A percentile compares a stretch with the other conserved stretches of the same genome.
Evolutionary conservation across 2,329 filamentous ascomycete genomes (phyloP).

Genomic region (Neopestalotiopsis rosae): DNA sequence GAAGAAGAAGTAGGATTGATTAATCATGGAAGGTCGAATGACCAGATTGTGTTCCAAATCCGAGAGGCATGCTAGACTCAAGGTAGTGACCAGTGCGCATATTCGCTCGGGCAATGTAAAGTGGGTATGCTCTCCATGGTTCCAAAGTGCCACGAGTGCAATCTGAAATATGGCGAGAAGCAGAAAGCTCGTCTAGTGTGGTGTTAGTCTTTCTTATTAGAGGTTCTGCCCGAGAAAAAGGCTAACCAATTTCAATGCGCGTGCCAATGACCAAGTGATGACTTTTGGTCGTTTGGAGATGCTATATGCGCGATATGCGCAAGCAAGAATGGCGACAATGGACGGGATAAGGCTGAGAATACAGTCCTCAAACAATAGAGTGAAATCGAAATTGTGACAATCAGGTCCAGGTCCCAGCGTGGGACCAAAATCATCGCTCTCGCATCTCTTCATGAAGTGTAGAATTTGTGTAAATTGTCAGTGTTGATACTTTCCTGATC

Average conservation of each 20-base stretch:
- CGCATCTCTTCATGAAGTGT: constrained; percentile 14
- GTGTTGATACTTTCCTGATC: not conserved
- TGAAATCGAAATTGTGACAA: constrained; percentile 17
- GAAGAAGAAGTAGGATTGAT: constrained; percentile 6
- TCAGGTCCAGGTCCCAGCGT: constrained; percentile 7
- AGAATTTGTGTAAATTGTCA: not conserved
- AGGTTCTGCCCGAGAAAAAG: not conserved
- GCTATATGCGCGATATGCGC: not conserved
- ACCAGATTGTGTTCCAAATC: constrained; percentile 5
- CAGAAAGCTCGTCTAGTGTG: not conserved
- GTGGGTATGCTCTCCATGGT: not conserved
- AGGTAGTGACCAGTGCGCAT: constrained; percentile 2
- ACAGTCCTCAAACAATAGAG: constrained; percentile 12
- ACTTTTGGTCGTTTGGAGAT: not conserved
- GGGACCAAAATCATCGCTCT: constrained; percentile 15
- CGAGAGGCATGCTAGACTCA: constrained; percentile 2
- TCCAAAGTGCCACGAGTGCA: constrained; percentile 6
- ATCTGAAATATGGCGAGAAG: constrained; percentile 3
- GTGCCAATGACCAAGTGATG: constrained; percentile 6
- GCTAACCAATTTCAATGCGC: constrained; percentile 11
- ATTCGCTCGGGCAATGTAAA: constrained; percentile 7
- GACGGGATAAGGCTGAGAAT: constrained; percentile 13
- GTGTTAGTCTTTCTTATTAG: not conserved
- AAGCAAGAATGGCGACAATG: not conserved
- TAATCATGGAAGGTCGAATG: constrained; percentile 3